Conservation (phyloP, 2,329 filamentous ascomycete genomes). For the Calonectria pteridis region DNA sequence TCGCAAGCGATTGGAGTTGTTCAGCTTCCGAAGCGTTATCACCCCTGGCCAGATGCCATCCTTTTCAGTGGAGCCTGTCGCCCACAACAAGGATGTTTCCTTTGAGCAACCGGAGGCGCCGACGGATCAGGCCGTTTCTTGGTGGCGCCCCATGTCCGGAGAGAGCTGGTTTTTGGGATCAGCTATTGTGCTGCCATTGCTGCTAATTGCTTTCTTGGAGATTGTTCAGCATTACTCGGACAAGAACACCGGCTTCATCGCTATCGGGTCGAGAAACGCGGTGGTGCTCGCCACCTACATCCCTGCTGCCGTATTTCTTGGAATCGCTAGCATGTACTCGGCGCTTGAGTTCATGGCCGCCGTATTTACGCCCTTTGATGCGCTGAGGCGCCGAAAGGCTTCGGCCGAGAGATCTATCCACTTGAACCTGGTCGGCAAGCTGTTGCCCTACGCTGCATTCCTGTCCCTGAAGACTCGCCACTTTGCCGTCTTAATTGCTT, state of each 20-base stretch:
- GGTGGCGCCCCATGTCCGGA: slow-evolving; percentile 41
- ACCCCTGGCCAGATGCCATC: slow-evolving; percentile 10
- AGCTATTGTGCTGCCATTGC: slow-evolving; percentile 38
- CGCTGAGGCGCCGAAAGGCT: slow-evolving; percentile 36
- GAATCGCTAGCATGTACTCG: slow-evolving; percentile 39
- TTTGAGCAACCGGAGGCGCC: slow-evolving; percentile 4
- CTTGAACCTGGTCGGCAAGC: slow-evolving; percentile 36
- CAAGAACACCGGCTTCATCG: slow-evolving; percentile 40
- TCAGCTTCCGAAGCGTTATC: slow-evolving; percentile 28
- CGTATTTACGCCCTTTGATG: slow-evolving; percentile 39
- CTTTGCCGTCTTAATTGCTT: slow-evolving; percentile 40
- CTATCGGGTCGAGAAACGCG: slow-evolving; percentile 25
- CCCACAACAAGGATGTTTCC: slow-evolving; percentile 19
- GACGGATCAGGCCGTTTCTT: slow-evolving; percentile 20
- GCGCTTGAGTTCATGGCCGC: slow-evolving; percentile 37
- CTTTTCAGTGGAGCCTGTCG: slow-evolving; percentile 28
- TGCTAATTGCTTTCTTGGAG: slow-evolving; percentile 37
- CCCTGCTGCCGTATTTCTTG: slow-evolving; percentile 35
- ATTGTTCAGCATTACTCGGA: slow-evolving; percentile 42
- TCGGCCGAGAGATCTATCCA: slow-evolving; percentile 31
- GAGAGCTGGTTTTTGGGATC: slow-evolving; percentile 41
- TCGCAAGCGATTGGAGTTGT: slow-evolving; percentile 20
- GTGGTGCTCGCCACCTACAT: slow-evolving; percentile 47
- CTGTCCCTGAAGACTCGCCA: slow-evolving; percentile 35
- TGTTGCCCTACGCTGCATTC: slow-evolving; percentile 38